These are phyloP conservation scores for Mycena floridula DNA, from an alignment of 768 basidiomycete species.

Conservation along the genomic window DNA sequence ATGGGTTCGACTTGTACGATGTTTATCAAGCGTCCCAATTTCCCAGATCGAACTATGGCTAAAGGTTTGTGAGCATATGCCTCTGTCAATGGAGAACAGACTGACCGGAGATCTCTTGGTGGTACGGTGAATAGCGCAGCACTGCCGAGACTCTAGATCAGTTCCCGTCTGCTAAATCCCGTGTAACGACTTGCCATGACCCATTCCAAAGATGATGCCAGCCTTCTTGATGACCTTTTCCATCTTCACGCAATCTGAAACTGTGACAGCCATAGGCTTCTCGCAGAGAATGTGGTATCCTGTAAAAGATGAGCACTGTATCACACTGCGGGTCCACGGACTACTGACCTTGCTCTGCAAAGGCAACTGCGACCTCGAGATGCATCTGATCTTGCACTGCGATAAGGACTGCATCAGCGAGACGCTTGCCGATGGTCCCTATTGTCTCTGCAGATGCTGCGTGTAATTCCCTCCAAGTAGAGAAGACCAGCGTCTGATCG, in stretches of 20 bases:
- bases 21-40: constrained; percentile 75
- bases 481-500: constrained; percentile 65
- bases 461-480: constrained; percentile 64
- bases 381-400: constrained; percentile 82
- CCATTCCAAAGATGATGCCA: constrained; percentile 77
- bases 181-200: constrained; percentile 67
- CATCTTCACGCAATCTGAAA: constrained; percentile 72
- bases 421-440: constrained; percentile 54
- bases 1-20: constrained; percentile 82
- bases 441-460: constrained; percentile 64
- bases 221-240: constrained; percentile 63
- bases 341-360: constrained; percentile 73
- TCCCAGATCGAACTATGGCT: constrained; percentile 63
- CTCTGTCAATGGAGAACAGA: no score
- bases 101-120: constrained; percentile 59
- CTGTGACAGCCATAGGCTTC: constrained; percentile 83
- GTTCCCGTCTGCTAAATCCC: no score
- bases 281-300: constrained; percentile 89
- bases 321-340: no score
- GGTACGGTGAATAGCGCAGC: constrained; percentile 84
- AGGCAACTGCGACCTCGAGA: constrained; percentile 63
- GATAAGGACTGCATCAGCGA: constrained; percentile 80
- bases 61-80: no score
- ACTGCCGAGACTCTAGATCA: constrained; percentile 36
- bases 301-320: no score